A percentile compares a stretch with the other conserved stretches of the same genome.
Conservation (phyloP, 2,329 filamentous ascomycete species). For the Ploettnerulaceae sp. region DNA sequence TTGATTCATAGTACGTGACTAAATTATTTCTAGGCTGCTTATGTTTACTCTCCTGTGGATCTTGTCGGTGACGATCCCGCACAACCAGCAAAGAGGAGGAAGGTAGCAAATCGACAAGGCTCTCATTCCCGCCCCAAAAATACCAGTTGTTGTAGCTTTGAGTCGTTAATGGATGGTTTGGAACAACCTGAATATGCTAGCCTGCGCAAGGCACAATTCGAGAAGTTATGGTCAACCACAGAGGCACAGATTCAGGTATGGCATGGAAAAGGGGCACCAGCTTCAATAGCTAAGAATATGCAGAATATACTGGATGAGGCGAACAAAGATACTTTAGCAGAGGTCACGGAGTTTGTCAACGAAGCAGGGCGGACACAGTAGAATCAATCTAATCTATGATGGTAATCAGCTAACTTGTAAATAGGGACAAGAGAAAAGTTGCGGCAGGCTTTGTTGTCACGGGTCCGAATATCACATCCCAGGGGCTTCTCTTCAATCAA, state of each 20-base stretch:
- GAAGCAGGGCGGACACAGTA: slow-evolving; percentile 32
- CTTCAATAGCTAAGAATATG: slow-evolving; percentile 32
- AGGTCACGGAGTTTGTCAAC: slow-evolving; percentile 53
- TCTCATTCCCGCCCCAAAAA: slow-evolving; percentile 1
- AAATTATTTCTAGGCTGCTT: slow-evolving; percentile 32
- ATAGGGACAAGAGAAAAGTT: slow-evolving; percentile 29
- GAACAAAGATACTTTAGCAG: slow-evolving; percentile 54
- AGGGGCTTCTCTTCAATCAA: slow-evolving; percentile 69
- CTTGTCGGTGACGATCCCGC: slow-evolving; percentile 21
- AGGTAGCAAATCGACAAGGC: slow-evolving; percentile 27
- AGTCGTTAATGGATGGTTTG: slow-evolving; percentile 49
- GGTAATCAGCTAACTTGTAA: slow-evolving; percentile 5
- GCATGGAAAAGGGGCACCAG: slow-evolving; percentile 4
- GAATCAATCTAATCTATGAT: neutral
- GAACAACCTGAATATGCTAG: slow-evolving; percentile 46
- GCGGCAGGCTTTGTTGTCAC: slow-evolving; percentile 70
- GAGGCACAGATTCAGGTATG: slow-evolving; percentile 57
- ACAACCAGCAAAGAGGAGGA: slow-evolving; percentile 36
- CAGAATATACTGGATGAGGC: slow-evolving; percentile 54
- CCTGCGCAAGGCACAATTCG: slow-evolving; percentile 55
- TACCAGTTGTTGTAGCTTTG: slow-evolving; percentile 37
- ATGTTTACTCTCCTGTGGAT: slow-evolving; percentile 33
- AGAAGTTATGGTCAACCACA: slow-evolving; percentile 59
- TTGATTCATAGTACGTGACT: no score
- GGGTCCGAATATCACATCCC: slow-evolving; percentile 72